These are phyloP conservation scores for Phialocephala sp. DNA, from an alignment of 2,329 filamentous ascomycete species.

Conservation along the genomic window DNA sequence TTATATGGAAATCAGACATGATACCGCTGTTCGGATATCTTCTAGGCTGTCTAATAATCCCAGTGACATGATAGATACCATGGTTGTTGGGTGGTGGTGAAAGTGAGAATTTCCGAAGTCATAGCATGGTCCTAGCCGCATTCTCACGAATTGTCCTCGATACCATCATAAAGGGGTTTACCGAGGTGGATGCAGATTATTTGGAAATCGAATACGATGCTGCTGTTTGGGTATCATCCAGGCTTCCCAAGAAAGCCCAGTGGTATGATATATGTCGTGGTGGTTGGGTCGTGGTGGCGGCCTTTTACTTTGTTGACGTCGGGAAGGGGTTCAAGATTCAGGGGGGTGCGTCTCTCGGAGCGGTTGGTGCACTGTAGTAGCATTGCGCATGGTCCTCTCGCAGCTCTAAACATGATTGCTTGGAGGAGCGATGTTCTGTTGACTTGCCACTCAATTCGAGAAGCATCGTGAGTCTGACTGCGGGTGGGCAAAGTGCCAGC, in stretches of 20 bases:
- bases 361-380: neutral
- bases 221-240: neutral
- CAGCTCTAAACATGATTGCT: neutral
- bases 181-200: neutral
- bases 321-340: slow-evolving; percentile 1
- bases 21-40: neutral
- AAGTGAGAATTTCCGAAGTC: slow-evolving; percentile 1
- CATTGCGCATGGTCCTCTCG: neutral
- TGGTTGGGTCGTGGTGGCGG: neutral
- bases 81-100: neutral
- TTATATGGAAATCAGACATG: neutral
- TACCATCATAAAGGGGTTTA: neutral
- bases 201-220: neutral
- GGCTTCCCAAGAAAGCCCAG: neutral
- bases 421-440: neutral
- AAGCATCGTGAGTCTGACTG: neutral
- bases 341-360: neutral
- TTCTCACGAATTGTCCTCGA: slow-evolving; percentile 11
- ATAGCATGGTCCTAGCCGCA: slow-evolving; percentile 11
- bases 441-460: neutral
- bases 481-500: neutral
- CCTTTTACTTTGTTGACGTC: neutral
- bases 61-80: neutral
- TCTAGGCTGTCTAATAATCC: neutral
- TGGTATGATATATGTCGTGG: neutral